Evolutionary conservation across 1,139 yeast species (phyloP).

Genomic region (Diutina sp.): DNA sequence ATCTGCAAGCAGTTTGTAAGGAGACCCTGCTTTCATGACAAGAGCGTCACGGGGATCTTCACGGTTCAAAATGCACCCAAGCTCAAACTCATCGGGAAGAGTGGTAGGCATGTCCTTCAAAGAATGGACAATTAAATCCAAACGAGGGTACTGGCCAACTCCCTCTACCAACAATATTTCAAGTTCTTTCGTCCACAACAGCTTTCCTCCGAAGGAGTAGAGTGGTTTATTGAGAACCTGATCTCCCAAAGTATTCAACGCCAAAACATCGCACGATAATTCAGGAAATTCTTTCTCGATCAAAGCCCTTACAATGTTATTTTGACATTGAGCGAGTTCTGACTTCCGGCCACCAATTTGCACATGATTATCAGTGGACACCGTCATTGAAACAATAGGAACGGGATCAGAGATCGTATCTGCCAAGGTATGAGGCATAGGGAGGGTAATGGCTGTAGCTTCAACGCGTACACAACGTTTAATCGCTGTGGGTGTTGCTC

Average conservation of each 20-base stretch:
- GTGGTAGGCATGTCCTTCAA: conserved; percentile 92
- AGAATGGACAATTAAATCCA: conserved; percentile 88
- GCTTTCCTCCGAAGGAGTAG: conserved; percentile 91
- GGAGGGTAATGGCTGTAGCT: not conserved
- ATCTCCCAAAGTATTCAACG: conserved; percentile 83
- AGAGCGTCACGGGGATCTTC: conserved; percentile 91
- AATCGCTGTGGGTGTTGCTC: not conserved
- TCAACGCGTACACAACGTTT: not conserved
- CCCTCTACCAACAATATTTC: conserved; percentile 61
- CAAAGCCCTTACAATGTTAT: conserved; percentile 54
- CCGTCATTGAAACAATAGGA: not conserved
- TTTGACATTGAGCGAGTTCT: conserved; percentile 74
- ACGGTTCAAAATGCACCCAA: conserved; percentile 79
- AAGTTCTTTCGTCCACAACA: conserved; percentile 91
- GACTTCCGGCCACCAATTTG: conserved; percentile 87
- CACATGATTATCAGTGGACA: conserved; percentile 6
- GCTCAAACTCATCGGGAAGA: conserved; percentile 77
- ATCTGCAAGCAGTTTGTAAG: conserved; percentile 51
- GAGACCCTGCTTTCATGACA: conserved; percentile 60
- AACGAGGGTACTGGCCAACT: conserved; percentile 49
- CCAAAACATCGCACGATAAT: conserved; percentile 51
- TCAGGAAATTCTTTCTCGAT: conserved; percentile 53
- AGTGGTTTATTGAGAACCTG: conserved; percentile 74
- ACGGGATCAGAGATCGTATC: not conserved
- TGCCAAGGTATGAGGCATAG: not conserved